Conservation (phyloP, 2,329 filamentous ascomycete genomes). For the Aspergillus ibericus region DNA sequence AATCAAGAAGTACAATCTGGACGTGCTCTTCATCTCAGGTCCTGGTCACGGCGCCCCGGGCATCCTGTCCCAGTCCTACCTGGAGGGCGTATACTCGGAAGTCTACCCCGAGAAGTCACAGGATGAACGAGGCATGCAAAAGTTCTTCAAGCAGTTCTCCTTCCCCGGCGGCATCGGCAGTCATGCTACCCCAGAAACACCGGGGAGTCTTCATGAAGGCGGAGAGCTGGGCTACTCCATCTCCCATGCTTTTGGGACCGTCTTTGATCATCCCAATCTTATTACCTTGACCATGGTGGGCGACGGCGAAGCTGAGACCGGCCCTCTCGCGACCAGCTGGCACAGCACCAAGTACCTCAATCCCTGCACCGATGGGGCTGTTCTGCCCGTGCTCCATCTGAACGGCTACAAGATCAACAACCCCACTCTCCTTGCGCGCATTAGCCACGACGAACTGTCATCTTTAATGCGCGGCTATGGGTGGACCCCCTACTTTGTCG, state of each 20-base stretch:
- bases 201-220: slow-evolving; percentile 74
- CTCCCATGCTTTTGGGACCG: slow-evolving; percentile 74
- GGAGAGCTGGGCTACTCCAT: slow-evolving; percentile 80
- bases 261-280: slow-evolving; percentile 72
- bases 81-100: slow-evolving; percentile 75
- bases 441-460: slow-evolving; percentile 71
- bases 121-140: slow-evolving; percentile 66
- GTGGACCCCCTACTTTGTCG: slow-evolving; percentile 78
- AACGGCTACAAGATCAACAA: slow-evolving; percentile 89
- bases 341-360: slow-evolving; percentile 82
- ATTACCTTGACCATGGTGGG: slow-evolving; percentile 78
- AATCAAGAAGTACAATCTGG: slow-evolving; percentile 75
- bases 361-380: slow-evolving; percentile 73
- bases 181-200: slow-evolving; percentile 76
- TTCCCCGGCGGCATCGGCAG: slow-evolving; percentile 78
- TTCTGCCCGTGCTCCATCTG: slow-evolving; percentile 73
- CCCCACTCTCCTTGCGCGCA: slow-evolving; percentile 70
- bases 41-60: slow-evolving; percentile 77
- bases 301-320: slow-evolving; percentile 79
- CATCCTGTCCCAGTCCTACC: slow-evolving; percentile 72
- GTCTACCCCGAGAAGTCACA: slow-evolving; percentile 73
- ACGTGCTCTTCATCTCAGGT: slow-evolving; percentile 72
- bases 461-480: slow-evolving; percentile 71
- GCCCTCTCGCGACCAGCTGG: slow-evolving; percentile 75
- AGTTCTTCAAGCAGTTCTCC: slow-evolving; percentile 80